A percentile compares a stretch with the other conserved stretches of the same genome.
phyloP scores from a whole-genome alignment of 2,329 filamentous ascomycete genomes.

The Lachnellula suecica region DNA sequence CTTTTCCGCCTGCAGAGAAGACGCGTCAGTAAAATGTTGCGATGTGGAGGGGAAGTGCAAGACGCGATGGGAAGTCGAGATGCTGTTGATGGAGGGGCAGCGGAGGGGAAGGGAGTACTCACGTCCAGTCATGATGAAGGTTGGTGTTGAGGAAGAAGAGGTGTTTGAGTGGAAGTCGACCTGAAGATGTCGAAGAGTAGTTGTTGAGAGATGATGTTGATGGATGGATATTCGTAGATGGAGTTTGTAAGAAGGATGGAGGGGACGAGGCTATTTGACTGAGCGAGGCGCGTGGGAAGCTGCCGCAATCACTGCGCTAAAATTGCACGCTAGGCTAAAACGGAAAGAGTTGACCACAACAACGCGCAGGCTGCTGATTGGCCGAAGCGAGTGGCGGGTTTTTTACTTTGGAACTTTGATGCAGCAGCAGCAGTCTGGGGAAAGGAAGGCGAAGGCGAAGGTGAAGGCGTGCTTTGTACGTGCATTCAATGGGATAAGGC shows the following conservation, averaged over 20 bases:
- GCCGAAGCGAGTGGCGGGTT: slow-evolving; percentile 1
- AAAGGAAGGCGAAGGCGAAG: background rate
- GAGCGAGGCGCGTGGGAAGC: slow-evolving; percentile 23
- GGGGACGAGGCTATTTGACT: slow-evolving; percentile 22
- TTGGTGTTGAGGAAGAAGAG: slow-evolving; percentile 22
- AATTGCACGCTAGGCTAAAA: slow-evolving; percentile 18
- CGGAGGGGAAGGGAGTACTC: slow-evolving; percentile 36
- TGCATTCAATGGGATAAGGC: background rate
- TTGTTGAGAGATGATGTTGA: slow-evolving; percentile 9
- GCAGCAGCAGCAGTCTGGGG: background rate
- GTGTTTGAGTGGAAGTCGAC: slow-evolving; percentile 13
- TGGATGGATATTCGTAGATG: slow-evolving; percentile 15
- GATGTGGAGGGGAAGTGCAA: background rate
- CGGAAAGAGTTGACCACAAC: slow-evolving; percentile 11
- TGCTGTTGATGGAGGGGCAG: background rate
- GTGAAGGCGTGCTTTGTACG: background rate
- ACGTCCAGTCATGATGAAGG: slow-evolving; percentile 58
- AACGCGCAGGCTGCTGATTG: slow-evolving; percentile 11
- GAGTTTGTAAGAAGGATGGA: slow-evolving; percentile 13
- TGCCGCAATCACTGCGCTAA: slow-evolving; percentile 25
- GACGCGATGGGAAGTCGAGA: background rate
- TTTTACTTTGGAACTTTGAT: background rate
- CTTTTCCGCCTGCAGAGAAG: slow-evolving; percentile 41
- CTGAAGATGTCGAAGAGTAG: slow-evolving; percentile 9
- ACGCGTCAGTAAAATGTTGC: slow-evolving; percentile 19